A percentile compares a stretch with the other conserved stretches of the same genome.
Evolutionary conservation across 805 yeast genomes (phyloP).

Genomic region (Wickerhamiella alocasiicola): DNA sequence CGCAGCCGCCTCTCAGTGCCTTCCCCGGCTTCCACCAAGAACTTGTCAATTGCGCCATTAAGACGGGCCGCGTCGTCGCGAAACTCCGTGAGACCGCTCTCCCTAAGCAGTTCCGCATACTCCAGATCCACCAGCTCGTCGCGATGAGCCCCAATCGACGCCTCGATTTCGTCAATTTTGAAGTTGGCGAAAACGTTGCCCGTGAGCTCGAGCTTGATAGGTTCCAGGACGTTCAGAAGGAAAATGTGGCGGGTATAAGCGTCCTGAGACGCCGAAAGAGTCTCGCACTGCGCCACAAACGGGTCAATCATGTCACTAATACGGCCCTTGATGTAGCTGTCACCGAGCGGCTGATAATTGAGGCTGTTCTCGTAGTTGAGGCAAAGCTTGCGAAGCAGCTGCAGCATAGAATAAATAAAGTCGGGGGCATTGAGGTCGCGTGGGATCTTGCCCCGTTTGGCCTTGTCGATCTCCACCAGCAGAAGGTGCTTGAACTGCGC

Average conservation of each 20-base stretch:
- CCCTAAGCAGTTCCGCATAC: slow-evolving; percentile 15
- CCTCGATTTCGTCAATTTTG: slow-evolving; percentile 24
- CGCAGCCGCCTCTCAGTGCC: not conserved
- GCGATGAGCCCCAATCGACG: slow-evolving; percentile 21
- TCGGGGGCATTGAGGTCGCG: slow-evolving; percentile 66
- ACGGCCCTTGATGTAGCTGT: slow-evolving; percentile 14
- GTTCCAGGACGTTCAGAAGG: slow-evolving; percentile 28
- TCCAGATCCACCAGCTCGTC: slow-evolving; percentile 23
- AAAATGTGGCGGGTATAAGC: slow-evolving; percentile 20
- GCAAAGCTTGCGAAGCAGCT: slow-evolving; percentile 47
- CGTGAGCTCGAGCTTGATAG: slow-evolving; percentile 23
- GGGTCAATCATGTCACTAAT: slow-evolving; percentile 27
- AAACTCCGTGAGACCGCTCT: slow-evolving; percentile 20
- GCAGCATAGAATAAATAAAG: slow-evolving; percentile 59
- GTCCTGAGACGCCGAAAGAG: slow-evolving; percentile 21
- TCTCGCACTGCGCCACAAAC: slow-evolving; percentile 22
- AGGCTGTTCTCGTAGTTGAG: slow-evolving; percentile 32
- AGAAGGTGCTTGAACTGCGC: slow-evolving; percentile 32
- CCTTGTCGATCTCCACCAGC: slow-evolving; percentile 29
- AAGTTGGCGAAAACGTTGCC: slow-evolving; percentile 23
- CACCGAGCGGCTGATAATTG: slow-evolving; percentile 13
- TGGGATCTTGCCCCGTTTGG: slow-evolving; percentile 15
- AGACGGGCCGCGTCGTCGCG: slow-evolving; percentile 9
- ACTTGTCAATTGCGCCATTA: slow-evolving; percentile 23
- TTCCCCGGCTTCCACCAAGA: slow-evolving; percentile 21